phyloP scores from a whole-genome alignment of 1,284 basidiomycete species.

The Ganoderma resinaceum region DNA sequence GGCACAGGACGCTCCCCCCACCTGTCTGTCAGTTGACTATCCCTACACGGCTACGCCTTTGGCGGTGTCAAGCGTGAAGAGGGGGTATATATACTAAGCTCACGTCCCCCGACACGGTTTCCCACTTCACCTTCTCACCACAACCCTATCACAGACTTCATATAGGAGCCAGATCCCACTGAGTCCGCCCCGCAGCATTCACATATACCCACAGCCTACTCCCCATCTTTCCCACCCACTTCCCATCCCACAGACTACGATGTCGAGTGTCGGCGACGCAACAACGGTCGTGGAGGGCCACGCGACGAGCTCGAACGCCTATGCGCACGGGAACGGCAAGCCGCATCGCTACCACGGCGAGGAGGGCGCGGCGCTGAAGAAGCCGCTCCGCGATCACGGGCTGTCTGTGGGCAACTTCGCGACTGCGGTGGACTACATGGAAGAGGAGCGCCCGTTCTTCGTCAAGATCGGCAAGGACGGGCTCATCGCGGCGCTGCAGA shows the following conservation, averaged over 20 bases:
- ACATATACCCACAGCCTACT: slow-evolving; percentile 4
- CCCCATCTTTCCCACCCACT: slow-evolving; percentile 3
- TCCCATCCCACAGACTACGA: slow-evolving; percentile 1
- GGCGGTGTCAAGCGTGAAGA: neutral
- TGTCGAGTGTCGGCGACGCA: slow-evolving; percentile 31
- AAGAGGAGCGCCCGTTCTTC: slow-evolving; percentile 68
- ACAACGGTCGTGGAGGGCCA: slow-evolving; percentile 35
- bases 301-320: slow-evolving; percentile 12
- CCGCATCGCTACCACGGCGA: slow-evolving; percentile 13
- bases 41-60: neutral
- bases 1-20: neutral
- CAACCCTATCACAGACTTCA: neutral
- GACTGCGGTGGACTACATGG: slow-evolving; percentile 39
- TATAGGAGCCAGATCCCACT: neutral
- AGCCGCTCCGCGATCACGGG: slow-evolving; percentile 1
- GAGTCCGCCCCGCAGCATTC: neutral
- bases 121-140: slow-evolving; percentile 1
- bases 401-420: slow-evolving; percentile 26
- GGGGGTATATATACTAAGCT: neutral
- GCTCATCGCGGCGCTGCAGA: slow-evolving; percentile 66
- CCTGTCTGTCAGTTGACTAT: neutral
- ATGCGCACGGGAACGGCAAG: slow-evolving; percentile 15
- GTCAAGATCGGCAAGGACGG: slow-evolving; percentile 70
- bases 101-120: neutral
- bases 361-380: slow-evolving; percentile 16